Percentiles rank a stretch among this genome's conserved stretches.
These are phyloP conservation scores for Lomentospora prolificans DNA, from an alignment of 2,329 filamentous ascomycete genomes.

Conservation along the genomic window DNA sequence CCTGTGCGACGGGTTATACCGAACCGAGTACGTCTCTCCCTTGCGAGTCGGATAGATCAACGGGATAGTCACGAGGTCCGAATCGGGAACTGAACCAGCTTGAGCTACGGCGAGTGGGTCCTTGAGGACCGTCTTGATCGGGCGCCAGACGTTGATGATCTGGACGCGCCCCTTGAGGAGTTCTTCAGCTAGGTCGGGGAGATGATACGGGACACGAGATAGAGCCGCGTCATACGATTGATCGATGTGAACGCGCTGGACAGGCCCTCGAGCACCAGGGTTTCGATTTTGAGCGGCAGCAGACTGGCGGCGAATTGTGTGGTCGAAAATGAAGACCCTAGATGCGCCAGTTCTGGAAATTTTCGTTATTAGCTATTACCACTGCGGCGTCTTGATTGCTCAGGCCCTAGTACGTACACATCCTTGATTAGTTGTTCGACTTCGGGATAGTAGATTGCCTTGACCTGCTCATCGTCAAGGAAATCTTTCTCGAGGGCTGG, in stretches of 20 bases:
- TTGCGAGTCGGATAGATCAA: slow-evolving; percentile 40
- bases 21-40: slow-evolving; percentile 39
- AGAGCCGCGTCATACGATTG: slow-evolving; percentile 39
- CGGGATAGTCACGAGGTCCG: slow-evolving; percentile 36
- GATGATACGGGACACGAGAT: slow-evolving; percentile 31
- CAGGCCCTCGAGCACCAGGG: slow-evolving; percentile 27
- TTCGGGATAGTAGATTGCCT: slow-evolving; percentile 60
- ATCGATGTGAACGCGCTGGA: slow-evolving; percentile 45
- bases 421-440: slow-evolving; percentile 57
- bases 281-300: slow-evolving; percentile 32
- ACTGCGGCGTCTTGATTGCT: too few species aligned
- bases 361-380: neutral
- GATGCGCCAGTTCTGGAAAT: slow-evolving; percentile 41
- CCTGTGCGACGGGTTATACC: slow-evolving; percentile 29
- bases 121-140: slow-evolving; percentile 38
- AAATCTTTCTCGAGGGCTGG: slow-evolving; percentile 26
- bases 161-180: slow-evolving; percentile 36
- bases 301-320: slow-evolving; percentile 38
- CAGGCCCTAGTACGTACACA: slow-evolving; percentile 33
- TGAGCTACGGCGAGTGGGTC: slow-evolving; percentile 46
- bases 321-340: slow-evolving; percentile 51
- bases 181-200: slow-evolving; percentile 32
- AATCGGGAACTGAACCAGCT: slow-evolving; percentile 36
- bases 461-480: slow-evolving; percentile 50
- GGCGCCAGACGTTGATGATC: slow-evolving; percentile 45